Evolutionary conservation across 768 basidiomycete genomes (phyloP).

Genomic region (Thelephora aurantiotincta): DNA sequence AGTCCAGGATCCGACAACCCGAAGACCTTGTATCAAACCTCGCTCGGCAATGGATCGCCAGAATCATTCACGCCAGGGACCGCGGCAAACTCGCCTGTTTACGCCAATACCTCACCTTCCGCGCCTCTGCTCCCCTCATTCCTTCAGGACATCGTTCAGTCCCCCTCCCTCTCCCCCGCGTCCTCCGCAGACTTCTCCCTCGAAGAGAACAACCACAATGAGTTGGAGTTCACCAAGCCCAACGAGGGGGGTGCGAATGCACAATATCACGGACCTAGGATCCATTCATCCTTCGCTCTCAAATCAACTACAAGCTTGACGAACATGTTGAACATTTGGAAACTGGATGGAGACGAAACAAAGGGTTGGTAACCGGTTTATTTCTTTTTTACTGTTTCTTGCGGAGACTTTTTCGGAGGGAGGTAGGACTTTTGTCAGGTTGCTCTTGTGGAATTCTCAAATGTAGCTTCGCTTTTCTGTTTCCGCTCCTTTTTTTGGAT

Average conservation of each 20-base stretch:
- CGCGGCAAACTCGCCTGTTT: constrained; percentile 10
- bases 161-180: constrained; percentile 49
- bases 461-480: constrained; percentile 17
- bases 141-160: constrained; percentile 59
- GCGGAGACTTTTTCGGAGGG: too few relatives aligned
- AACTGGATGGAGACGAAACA: constrained; percentile 57
- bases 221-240: constrained; percentile 7
- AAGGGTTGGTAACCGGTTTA: constrained; percentile 12
- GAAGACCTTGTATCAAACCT: constrained; percentile 62
- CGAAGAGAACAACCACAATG: constrained; percentile 30
- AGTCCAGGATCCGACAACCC: constrained; percentile 28
- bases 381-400: too few relatives aligned
- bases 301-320: background rate
- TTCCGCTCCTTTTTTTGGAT: constrained; percentile 23
- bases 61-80: constrained; percentile 23
- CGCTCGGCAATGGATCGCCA: constrained; percentile 20
- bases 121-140: constrained; percentile 58
- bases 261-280: background rate
- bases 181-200: constrained; percentile 51
- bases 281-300: constrained; percentile 2
- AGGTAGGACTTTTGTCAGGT: constrained; percentile 13
- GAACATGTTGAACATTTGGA: constrained; percentile 45
- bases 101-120: constrained; percentile 11
- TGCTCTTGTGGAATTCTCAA: constrained; percentile 5
- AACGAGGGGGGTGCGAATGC: background rate